Conservation (phyloP, 805 yeast species). For the Nakazawaea siamensis region DNA sequence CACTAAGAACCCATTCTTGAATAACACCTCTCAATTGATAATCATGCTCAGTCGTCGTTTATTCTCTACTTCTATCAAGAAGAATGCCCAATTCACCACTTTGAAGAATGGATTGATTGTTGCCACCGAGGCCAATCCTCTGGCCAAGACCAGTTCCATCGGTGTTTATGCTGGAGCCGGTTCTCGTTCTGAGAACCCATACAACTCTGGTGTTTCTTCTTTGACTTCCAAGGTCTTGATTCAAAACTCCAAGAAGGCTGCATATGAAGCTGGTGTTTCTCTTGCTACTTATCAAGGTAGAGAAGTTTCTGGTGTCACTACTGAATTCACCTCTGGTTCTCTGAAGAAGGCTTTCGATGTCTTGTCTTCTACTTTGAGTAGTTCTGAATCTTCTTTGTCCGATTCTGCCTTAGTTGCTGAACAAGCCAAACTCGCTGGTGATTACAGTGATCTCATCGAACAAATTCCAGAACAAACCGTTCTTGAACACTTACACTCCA, state of each 20-base stretch:
- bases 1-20: neutral
- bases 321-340: slow-evolving; percentile 55
- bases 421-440: slow-evolving; percentile 37
- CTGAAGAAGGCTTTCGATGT: slow-evolving; percentile 42
- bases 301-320: slow-evolving; percentile 60
- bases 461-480: slow-evolving; percentile 45
- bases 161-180: slow-evolving; percentile 75
- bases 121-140: slow-evolving; percentile 57
- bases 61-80: slow-evolving; percentile 47
- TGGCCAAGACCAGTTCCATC: slow-evolving; percentile 47
- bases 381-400: slow-evolving; percentile 18
- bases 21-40: neutral
- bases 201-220: slow-evolving; percentile 75
- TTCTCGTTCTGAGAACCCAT: slow-evolving; percentile 70
- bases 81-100: slow-evolving; percentile 54
- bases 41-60: slow-evolving; percentile 42
- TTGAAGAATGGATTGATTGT: slow-evolving; percentile 68
- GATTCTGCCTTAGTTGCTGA: slow-evolving; percentile 33
- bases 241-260: slow-evolving; percentile 24
- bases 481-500: slow-evolving; percentile 67
- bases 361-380: slow-evolving; percentile 35
- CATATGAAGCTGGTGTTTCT: slow-evolving; percentile 43
- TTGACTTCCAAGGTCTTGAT: slow-evolving; percentile 46
- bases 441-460: slow-evolving; percentile 48
- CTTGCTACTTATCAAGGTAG: slow-evolving; percentile 45